phyloP scores from a whole-genome alignment of 73 alveolate genomes.

The Tetrahymena borealis region DNA sequence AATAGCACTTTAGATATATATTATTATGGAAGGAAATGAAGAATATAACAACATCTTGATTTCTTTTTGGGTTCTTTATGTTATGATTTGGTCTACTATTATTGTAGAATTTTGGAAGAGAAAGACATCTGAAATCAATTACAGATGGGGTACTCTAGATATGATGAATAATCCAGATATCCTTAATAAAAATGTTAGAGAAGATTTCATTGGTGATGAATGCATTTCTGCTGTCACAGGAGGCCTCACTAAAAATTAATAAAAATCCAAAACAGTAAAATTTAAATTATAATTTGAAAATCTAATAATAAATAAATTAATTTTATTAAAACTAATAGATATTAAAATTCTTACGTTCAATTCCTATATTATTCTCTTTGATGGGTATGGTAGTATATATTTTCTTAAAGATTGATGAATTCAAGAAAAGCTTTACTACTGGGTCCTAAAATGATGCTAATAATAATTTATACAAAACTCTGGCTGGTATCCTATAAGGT shows the following conservation, averaged over 20 bases:
- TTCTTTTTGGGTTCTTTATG: slow-evolving; percentile 11
- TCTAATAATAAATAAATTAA: not conserved
- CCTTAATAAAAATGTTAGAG: slow-evolving; percentile 2
- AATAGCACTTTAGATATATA: slow-evolving; percentile 6
- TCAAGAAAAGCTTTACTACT: not conserved
- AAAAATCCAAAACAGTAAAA: slow-evolving; percentile 14
- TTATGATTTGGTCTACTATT: slow-evolving; percentile 24
- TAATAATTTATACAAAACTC: not conserved
- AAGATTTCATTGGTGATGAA: slow-evolving; percentile 31
- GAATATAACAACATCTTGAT: not conserved
- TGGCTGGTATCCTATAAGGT: not conserved
- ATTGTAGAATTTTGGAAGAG: slow-evolving; percentile 38
- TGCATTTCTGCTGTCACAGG: slow-evolving; percentile 32
- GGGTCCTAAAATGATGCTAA: not conserved
- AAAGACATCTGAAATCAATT: slow-evolving; percentile 40
- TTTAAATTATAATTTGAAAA: not conserved
- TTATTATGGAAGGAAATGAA: not conserved
- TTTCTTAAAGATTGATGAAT: slow-evolving; percentile 5
- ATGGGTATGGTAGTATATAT: not conserved
- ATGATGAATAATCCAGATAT: slow-evolving; percentile 3
- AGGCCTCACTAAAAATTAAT: slow-evolving; percentile 20
- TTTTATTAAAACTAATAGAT: not conserved
- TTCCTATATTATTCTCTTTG: not conserved
- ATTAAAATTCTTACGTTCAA: slow-evolving; percentile 5
- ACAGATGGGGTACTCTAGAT: slow-evolving; percentile 46